A percentile compares a stretch with the other conserved stretches of the same genome.
Conservation (phyloP, 768 basidiomycete genomes). For the Suillus placidus region DNA sequence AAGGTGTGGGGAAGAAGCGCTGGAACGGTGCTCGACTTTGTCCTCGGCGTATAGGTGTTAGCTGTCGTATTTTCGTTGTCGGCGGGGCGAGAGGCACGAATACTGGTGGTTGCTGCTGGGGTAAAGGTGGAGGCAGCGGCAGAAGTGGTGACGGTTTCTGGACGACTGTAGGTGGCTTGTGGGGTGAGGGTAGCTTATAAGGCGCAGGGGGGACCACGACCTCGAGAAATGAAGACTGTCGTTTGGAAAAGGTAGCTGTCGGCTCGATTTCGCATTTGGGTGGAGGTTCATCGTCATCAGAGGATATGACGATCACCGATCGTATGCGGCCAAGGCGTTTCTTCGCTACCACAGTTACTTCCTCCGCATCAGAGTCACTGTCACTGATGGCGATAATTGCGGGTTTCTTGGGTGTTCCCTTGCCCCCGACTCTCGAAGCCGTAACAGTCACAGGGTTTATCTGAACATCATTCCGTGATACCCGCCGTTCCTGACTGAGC, state of each 20-base stretch:
- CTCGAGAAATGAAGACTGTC: slow-evolving; percentile 35
- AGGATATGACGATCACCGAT: slow-evolving; percentile 39
- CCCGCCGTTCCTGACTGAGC: slow-evolving; percentile 62
- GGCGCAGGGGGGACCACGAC: slow-evolving; percentile 44
- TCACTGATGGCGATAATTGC: slow-evolving; percentile 29
- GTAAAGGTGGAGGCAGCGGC: background rate
- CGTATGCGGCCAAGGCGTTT: slow-evolving; percentile 20
- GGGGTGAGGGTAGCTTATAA: slow-evolving; percentile 19
- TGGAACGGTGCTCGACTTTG: slow-evolving; percentile 38
- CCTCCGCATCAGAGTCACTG: slow-evolving; percentile 32
- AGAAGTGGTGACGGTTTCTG: slow-evolving; percentile 8
- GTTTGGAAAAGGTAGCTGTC: slow-evolving; percentile 9
- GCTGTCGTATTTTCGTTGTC: slow-evolving; percentile 53
- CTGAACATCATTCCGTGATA: slow-evolving; percentile 49
- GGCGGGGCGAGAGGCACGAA: slow-evolving; percentile 23
- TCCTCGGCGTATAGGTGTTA: slow-evolving; percentile 66
- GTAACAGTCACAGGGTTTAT: slow-evolving; percentile 31
- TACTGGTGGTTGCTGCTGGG: slow-evolving; percentile 8
- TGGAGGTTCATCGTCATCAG: slow-evolving; percentile 52
- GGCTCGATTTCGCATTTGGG: slow-evolving; percentile 12
- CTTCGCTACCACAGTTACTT: slow-evolving; percentile 18
- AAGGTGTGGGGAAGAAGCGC: slow-evolving; percentile 54
- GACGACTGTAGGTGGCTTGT: slow-evolving; percentile 19
- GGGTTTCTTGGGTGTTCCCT: slow-evolving; percentile 5
- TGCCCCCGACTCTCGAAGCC: slow-evolving; percentile 11